Evolutionary conservation across 1,284 basidiomycete species (phyloP), one percentile per base, ranked within the genome.

Genomic region (Caloboletus firmus): DNA sequence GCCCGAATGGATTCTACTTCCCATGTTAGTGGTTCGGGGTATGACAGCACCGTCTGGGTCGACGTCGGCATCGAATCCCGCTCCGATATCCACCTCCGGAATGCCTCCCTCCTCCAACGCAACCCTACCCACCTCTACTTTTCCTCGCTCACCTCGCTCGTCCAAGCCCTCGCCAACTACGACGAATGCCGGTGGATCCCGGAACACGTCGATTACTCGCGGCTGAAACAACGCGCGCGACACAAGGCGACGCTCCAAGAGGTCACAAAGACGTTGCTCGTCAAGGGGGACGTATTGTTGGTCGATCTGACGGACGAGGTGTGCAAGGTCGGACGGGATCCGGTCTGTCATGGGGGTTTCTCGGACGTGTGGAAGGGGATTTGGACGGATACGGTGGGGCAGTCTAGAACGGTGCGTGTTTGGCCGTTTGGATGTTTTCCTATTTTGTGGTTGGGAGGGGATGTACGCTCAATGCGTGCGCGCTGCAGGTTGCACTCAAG

Each of bases 291-390:
- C 45, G 63, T 83, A 45, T 61, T 78, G 34, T 60, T 83, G 51
- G 72, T 76, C 35, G 81, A 84, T 59, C 62, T 84, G 52, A 82
- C 80, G 26, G 82, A 83, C 49, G 79, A 82, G 53, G 75, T 83
- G 9, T 67, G 66, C 47, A 62, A 62, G 44, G 57, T 70, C 10
- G 74, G 74, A 2, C 57, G 63, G n/a, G 51, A 68, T 46, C 66
- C 82, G 0, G 73, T 81, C 22, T 77, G 70, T 13, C 74, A 76
- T 64, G 82, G 82, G 0, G 75, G 78, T 10, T 83, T 83, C 57
- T 77, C 81, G 34, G 82, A 84, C 61, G 79, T 84, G 4, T 84
- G 81, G 81, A 80, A 79, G 62, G 82, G 78, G 0, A 59, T 66
- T 10, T 83, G 80, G 82, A 73, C 71, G 49, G 77, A 81, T 54